Conservation (phyloP, 345 rosid genomes). For the Rhodamnia argentea region DNA sequence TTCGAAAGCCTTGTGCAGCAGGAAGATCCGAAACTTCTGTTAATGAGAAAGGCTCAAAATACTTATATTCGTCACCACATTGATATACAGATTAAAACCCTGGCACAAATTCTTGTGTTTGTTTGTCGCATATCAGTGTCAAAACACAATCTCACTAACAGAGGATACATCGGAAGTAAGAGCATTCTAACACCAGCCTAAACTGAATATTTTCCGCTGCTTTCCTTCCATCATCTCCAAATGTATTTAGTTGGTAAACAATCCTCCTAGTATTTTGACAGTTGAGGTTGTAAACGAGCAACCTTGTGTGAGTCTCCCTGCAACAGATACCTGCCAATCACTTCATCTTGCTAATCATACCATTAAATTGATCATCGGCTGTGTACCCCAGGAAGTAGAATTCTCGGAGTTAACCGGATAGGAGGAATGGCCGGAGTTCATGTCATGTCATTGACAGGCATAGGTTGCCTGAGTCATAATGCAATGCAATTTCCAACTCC, state of each 20-base stretch:
- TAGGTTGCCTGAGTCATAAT: not conserved
- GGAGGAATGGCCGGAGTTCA: not conserved
- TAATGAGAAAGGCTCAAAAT: not conserved
- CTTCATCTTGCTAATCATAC: not conserved
- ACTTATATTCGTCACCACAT: not conserved
- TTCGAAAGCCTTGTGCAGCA: not conserved
- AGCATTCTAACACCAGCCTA: not conserved
- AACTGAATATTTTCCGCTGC: not conserved
- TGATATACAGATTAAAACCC: not conserved
- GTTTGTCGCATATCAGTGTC: not conserved
- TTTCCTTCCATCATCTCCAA: not conserved
- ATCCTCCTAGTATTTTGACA: not conserved
- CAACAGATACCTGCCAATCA: not conserved
- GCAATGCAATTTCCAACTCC: not conserved
- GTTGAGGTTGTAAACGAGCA: not conserved
- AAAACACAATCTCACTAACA: not conserved
- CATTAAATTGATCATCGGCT: not conserved
- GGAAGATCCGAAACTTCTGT: not conserved
- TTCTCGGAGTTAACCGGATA: not conserved
- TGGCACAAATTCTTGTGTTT: not conserved
- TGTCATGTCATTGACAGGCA: not conserved
- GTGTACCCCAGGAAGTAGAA: not conserved
- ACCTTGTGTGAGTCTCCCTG: not conserved
- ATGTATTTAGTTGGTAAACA: not conserved
- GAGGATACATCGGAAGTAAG: not conserved